Conservation (phyloP, 352 stramenopile species). For the Globisporangium nagaii region DNA sequence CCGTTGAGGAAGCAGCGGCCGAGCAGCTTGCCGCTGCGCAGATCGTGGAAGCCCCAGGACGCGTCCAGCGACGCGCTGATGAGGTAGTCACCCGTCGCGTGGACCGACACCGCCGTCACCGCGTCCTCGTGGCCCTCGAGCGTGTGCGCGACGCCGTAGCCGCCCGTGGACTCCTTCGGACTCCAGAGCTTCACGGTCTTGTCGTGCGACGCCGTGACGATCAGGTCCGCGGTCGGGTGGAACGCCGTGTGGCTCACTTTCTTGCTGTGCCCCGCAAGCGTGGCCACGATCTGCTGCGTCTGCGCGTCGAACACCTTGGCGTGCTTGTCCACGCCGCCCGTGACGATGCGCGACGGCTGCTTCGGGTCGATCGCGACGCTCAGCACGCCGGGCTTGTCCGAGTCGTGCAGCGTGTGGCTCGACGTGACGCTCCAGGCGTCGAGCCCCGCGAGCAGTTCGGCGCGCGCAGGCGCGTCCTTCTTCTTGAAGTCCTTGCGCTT, state of each 20-base stretch:
- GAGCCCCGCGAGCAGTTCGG: constrained; percentile 28
- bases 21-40: constrained; percentile 53
- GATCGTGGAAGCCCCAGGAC: constrained; percentile 82
- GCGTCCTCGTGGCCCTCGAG: constrained; percentile 54
- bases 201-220: constrained; percentile 69
- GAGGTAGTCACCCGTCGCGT: constrained; percentile 81
- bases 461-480: constrained; percentile 40
- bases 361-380: constrained; percentile 56
- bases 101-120: constrained; percentile 64
- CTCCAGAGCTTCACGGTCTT: constrained; percentile 84
- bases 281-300: constrained; percentile 66
- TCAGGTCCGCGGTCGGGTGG: constrained; percentile 57
- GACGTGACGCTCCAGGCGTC: constrained; percentile 28
- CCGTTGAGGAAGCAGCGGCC: constrained; percentile 41
- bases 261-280: constrained; percentile 81
- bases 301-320: constrained; percentile 76
- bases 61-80: constrained; percentile 72
- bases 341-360: constrained; percentile 43
- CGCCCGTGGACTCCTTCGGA: constrained; percentile 16
- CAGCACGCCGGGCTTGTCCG: constrained; percentile 63
- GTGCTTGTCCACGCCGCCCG: constrained; percentile 79
- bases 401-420: constrained; percentile 68
- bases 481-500: constrained; percentile 76
- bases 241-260: constrained; percentile 79
- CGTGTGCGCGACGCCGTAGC: constrained; percentile 56